Base-by-base conservation (phyloP, 371 early-diverging fungal genomes). In the Lichtheimia corymbifera region DNA sequence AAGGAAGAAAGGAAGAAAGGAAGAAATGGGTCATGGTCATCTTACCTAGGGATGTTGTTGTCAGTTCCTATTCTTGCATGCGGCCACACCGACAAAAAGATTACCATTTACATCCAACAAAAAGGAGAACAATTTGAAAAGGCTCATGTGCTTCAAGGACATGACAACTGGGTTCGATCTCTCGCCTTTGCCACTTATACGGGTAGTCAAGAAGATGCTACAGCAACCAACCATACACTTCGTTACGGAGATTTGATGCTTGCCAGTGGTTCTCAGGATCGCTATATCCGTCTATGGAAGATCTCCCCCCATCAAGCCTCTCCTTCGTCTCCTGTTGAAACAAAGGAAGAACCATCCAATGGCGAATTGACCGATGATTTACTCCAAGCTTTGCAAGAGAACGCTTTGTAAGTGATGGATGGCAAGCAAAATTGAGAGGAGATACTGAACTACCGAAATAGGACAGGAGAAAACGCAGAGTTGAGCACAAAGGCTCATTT, bases 151-250 rank as follows among this genome's bases (percentile, higher is more conserved):
- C 77, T 97, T 15, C 84, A 87, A 44, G 98, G 97, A 1, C 98
- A 97, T 67, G 91, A 92, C 18, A 93, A 95, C 64, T 97, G 98
- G 98, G 88, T 96, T 22, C 88, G 94, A 4, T 84, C 91, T 9
- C 66, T 97, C 50, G 82, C 90, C 5, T 89, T 94, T 59, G 88
- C 88, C 0, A 87, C 85, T 9, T 89, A 83, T 65, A 83, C 87
- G 5, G 62, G 64, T 11, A 15, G 27, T 13, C 42, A 47, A 14
- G 51, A 65, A 18, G 73, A 68, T 0, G 59, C 35, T 44, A 67
- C 63, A 20, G 70, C 68, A 13, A 72, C 62, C 59, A 74, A 76
- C 28, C 84, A 82, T 62, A 82, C 83, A 13, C 84, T 91, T 58
- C 66, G 68, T 20, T 67, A 83, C 3, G 93, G 93, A 4, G 93